Conservation (phyloP, 2,329 filamentous ascomycete species). For the Amauroascus verrucosus region DNA sequence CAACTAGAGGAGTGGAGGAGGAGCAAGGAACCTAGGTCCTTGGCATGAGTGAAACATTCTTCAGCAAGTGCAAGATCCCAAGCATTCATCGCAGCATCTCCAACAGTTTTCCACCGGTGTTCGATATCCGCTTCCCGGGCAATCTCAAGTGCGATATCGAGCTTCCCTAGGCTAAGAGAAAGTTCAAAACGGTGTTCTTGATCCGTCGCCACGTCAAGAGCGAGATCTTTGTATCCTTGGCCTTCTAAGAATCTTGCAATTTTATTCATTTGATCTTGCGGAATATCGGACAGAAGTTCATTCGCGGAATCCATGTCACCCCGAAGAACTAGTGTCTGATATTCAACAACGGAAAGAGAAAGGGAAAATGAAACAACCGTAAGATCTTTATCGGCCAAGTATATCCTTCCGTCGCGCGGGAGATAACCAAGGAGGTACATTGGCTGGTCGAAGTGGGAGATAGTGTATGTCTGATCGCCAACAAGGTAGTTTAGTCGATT, state of each 20-base stretch:
- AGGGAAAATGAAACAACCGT: conserved; percentile 81
- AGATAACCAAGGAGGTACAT: conserved; percentile 96
- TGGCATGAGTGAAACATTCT: conserved; percentile 85
- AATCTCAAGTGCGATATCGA: conserved; percentile 75
- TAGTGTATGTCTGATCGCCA: conserved; percentile 93
- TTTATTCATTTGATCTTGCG: conserved; percentile 92
- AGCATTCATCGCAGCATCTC: conserved; percentile 72
- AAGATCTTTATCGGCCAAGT: conserved; percentile 92
- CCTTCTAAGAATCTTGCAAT: conserved; percentile 95
- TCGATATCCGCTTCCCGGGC: conserved; percentile 76
- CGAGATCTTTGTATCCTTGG: conserved; percentile 92
- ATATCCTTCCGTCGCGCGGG: conserved; percentile 86
- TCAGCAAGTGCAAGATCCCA: conserved; percentile 86
- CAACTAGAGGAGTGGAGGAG: conserved; percentile 80
- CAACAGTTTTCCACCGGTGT: conserved; percentile 97
- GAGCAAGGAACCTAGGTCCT: conserved; percentile 79
- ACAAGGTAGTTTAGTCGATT: conserved; percentile 97
- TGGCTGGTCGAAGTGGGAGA: conserved; percentile 90
- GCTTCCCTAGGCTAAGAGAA: conserved; percentile 68
- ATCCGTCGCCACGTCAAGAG: conserved; percentile 87
- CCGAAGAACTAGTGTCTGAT: conserved; percentile 89
- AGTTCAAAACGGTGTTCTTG: conserved; percentile 95
- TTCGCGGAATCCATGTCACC: conserved; percentile 86
- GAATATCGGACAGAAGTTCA: conserved; percentile 73
- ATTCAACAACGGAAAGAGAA: conserved; percentile 87